Percentiles rank a stretch among this genome's conserved stretches.
Evolutionary conservation across 139 green algal genomes (phyloP).

Genomic region (Raphidocelis subcapitata): DNA sequence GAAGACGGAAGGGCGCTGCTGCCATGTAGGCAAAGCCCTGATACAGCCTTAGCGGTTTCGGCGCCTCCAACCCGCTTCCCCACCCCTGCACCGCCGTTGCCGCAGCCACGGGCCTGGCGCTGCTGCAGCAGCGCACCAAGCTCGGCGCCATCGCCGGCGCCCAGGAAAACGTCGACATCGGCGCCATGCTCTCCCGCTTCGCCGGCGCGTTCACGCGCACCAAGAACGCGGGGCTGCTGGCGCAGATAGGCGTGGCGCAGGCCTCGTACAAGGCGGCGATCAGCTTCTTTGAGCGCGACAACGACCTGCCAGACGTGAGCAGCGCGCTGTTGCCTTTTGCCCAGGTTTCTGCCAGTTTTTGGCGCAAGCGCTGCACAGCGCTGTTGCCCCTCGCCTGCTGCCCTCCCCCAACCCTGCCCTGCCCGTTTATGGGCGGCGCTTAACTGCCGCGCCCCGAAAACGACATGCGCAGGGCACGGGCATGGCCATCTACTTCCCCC

Average conservation of each 20-base stretch:
- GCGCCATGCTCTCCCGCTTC: conserved; percentile 18
- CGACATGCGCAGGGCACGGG: conserved; percentile 21
- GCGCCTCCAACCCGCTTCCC: too few species aligned
- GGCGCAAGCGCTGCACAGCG: too few species aligned
- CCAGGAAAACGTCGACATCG: conserved; percentile 28
- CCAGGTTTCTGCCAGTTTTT: too few species aligned
- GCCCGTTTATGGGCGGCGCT: too few species aligned
- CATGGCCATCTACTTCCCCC: conserved; percentile 37
- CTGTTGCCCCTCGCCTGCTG: too few species aligned
- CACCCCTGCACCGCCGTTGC: neutral
- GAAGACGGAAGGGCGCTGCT: too few species aligned
- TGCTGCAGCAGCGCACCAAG: conserved; percentile 22
- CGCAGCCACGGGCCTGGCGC: neutral
- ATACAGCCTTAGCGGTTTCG: too few species aligned
- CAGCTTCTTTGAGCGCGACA: conserved; percentile 4
- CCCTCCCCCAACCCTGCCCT: too few species aligned
- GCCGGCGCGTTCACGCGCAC: neutral
- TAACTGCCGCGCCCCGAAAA: too few species aligned
- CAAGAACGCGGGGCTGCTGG: neutral
- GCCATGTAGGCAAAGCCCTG: too few species aligned
- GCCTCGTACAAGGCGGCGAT: conserved; percentile 1
- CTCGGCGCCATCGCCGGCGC: conserved; percentile 25
- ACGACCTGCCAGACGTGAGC: conserved; percentile 18
- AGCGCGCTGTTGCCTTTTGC: neutral
- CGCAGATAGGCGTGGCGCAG: neutral